phyloP scores from a whole-genome alignment of 2,329 filamentous ascomycete genomes.

The Aspergillus pseudoviridinutans region DNA sequence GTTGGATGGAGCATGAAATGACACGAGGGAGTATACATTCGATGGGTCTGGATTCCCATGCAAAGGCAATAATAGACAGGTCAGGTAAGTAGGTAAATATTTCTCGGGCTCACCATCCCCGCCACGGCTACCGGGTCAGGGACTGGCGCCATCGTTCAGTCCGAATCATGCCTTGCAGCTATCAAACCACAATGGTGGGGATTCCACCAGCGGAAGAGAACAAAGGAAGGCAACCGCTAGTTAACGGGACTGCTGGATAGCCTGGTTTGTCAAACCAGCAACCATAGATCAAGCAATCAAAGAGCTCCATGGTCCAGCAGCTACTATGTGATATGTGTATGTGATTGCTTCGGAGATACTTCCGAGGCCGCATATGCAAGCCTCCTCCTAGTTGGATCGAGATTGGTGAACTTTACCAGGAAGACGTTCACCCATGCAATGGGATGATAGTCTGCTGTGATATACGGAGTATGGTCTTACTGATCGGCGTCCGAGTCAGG shows the following conservation, averaged over 20 bases:
- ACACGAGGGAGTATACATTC: too few species aligned
- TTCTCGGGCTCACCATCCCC: not conserved
- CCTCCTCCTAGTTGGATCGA: conserved; percentile 17
- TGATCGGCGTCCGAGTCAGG: not conserved
- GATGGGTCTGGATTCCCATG: not conserved
- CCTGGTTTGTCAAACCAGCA: not conserved
- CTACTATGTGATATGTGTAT: conserved; percentile 1
- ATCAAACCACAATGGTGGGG: not conserved
- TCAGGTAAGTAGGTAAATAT: not conserved
- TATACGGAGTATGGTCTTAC: not conserved
- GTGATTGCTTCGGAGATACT: conserved; percentile 15
- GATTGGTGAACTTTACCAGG: conserved; percentile 3
- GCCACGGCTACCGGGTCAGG: not conserved
- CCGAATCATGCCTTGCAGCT: not conserved
- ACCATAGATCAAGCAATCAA: not conserved
- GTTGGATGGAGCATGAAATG: not conserved
- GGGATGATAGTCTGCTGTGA: not conserved
- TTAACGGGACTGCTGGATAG: not conserved
- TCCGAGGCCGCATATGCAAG: conserved; percentile 21
- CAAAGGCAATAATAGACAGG: not conserved
- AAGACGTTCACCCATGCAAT: not conserved
- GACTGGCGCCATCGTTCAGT: not conserved
- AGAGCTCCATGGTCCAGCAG: not conserved
- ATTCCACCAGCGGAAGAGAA: not conserved
- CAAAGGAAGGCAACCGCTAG: conserved; percentile 3